Percentiles rank a stretch among this genome's conserved stretches.
These are phyloP conservation scores for Halenospora varia DNA, from an alignment of 495 filamentous ascomycete genomes.

Conservation along the genomic window DNA sequence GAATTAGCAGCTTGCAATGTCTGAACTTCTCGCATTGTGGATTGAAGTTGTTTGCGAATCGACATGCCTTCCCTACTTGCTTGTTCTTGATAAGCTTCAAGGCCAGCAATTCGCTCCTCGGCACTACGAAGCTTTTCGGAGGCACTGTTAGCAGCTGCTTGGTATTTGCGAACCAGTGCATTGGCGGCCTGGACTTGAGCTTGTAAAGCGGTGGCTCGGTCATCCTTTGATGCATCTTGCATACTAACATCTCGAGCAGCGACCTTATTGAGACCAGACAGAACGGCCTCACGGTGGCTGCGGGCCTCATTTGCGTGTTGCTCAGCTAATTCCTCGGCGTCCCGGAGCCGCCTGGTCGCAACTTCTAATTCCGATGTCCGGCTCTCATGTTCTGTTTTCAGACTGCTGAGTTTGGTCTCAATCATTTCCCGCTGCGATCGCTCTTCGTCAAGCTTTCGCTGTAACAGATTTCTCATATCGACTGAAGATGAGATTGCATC, in stretches of 20 bases:
- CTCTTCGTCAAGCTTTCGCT: constrained; percentile 83
- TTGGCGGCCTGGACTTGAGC: constrained; percentile 76
- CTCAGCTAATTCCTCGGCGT: constrained; percentile 89
- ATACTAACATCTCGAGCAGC: constrained; percentile 45
- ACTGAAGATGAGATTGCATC: constrained; percentile 75
- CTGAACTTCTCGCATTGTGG: constrained; percentile 74
- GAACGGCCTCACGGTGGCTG: constrained; percentile 77
- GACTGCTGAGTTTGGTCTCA: constrained; percentile 73
- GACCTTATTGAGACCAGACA: constrained; percentile 76
- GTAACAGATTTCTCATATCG: constrained; percentile 68
- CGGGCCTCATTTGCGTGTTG: constrained; percentile 82
- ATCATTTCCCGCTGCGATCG: constrained; percentile 66
- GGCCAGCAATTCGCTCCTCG: constrained; percentile 91
- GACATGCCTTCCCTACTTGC: constrained; percentile 86
- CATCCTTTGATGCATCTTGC: constrained; percentile 55
- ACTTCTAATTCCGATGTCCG: constrained; percentile 75
- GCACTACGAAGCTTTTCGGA: constrained; percentile 86
- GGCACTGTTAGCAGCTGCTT: constrained; percentile 82
- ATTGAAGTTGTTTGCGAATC: constrained; percentile 84
- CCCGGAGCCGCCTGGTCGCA: constrained; percentile 65
- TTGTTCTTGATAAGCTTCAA: constrained; percentile 97
- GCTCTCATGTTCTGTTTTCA: constrained; percentile 83
- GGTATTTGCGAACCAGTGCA: constrained; percentile 76
- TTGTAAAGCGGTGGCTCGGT: constrained; percentile 75
- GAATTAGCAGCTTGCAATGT: constrained; percentile 68